Percentiles rank a stretch among this genome's conserved stretches.
Evolutionary conservation across 768 basidiomycete species (phyloP).

Genomic region (Kwoniella botswanensis): DNA sequence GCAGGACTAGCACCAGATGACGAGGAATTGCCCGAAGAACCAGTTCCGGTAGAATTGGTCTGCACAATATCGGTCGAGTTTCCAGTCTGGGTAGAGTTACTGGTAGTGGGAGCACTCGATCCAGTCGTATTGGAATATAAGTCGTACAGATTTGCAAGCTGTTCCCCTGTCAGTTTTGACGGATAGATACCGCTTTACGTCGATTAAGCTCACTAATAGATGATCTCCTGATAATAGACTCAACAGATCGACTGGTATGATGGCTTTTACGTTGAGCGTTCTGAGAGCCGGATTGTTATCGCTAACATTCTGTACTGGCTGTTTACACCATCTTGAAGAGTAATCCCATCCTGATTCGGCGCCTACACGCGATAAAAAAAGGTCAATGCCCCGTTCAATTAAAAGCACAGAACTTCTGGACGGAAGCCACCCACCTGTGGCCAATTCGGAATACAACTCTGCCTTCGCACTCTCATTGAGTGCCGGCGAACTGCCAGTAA

Average conservation of each 20-base stretch:
- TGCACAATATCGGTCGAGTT: not conserved
- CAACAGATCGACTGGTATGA: conserved; percentile 78
- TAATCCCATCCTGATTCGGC: conserved; percentile 72
- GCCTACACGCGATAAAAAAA: conserved; percentile 57
- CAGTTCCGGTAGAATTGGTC: conserved; percentile 29
- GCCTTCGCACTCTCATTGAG: conserved; percentile 68
- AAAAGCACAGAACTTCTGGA: not conserved
- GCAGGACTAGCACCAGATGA: conserved; percentile 37
- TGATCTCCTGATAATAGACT: conserved; percentile 72
- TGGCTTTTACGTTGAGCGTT: conserved; percentile 71
- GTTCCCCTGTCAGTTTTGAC: too few relatives aligned
- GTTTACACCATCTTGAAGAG: conserved; percentile 58
- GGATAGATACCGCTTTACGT: too few relatives aligned
- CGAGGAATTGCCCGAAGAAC: conserved; percentile 13
- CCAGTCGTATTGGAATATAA: conserved; percentile 37
- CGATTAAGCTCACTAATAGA: conserved; percentile 18
- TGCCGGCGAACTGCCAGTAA: conserved; percentile 65
- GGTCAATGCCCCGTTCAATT: not conserved
- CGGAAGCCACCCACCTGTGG: conserved; percentile 59
- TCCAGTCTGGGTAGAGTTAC: conserved; percentile 26
- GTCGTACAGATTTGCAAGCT: conserved; percentile 55
- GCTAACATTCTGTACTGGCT: conserved; percentile 60
- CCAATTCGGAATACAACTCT: conserved; percentile 82
- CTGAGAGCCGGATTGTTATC: conserved; percentile 68
- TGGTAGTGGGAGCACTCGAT: conserved; percentile 4